phyloP scores from a whole-genome alignment of 2,329 filamentous ascomycete genomes.

The Periconia sp. region DNA sequence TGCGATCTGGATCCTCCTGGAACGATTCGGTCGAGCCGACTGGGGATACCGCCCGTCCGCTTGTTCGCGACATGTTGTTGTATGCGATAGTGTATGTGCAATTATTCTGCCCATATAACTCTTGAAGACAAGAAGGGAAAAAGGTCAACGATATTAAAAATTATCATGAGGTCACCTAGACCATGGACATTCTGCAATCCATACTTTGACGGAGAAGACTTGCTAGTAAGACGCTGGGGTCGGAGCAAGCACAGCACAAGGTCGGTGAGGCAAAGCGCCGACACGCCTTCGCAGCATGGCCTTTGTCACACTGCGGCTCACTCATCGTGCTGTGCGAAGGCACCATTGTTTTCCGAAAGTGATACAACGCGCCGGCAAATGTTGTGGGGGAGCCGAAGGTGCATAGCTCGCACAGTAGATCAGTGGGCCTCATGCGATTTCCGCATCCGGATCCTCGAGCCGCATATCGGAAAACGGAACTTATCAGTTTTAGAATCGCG shows the following conservation, averaged over 20 bases:
- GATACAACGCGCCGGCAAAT: constrained; percentile 8
- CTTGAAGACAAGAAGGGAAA: background rate
- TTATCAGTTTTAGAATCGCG: too few relatives aligned
- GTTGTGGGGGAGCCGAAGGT: constrained; percentile 9
- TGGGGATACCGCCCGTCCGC: background rate
- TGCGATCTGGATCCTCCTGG: background rate
- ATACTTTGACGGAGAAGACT: too few relatives aligned
- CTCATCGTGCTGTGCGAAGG: background rate
- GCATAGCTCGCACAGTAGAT: too few relatives aligned
- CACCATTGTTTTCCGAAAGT: constrained; percentile 1
- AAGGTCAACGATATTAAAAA: background rate
- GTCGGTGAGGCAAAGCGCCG: background rate
- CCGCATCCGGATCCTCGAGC: too few relatives aligned
- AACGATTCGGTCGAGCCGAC: background rate
- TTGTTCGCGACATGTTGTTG: background rate
- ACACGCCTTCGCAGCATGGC: background rate
- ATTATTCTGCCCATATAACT: background rate
- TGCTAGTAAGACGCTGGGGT: too few relatives aligned
- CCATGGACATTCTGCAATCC: too few relatives aligned
- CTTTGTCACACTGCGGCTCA: background rate
- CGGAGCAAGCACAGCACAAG: too few relatives aligned
- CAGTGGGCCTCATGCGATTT: too few relatives aligned
- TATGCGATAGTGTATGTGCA: background rate
- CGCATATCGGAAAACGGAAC: too few relatives aligned
- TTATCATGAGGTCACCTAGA: too few relatives aligned